Base-by-base conservation (phyloP, 2,329 filamentous ascomycete species). In the Arachnopeziza araneosa region DNA sequence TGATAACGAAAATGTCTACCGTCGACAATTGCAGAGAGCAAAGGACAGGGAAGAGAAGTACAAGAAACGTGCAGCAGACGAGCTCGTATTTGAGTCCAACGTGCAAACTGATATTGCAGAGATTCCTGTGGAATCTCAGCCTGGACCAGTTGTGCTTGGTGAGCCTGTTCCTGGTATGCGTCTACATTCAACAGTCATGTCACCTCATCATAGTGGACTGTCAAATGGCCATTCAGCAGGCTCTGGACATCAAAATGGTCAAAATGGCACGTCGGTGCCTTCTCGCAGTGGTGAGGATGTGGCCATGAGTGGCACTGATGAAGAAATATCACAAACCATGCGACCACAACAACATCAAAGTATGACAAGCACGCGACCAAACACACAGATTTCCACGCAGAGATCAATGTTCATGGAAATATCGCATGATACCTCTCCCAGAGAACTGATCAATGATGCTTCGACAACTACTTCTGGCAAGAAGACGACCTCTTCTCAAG, bases 401-500 rank as follows among this genome's bases (percentile, higher is more conserved):
- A 60, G 64, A 24, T 88, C 87, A 4, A 80, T 77, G 1, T 74
- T 87, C 52, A 85, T 83, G 19, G 76, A 82, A 22, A 73, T 87
- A 2, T 82, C 84, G 0, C 75, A 79, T 0, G 84, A 82, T 3
- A 76, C 84, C 57, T 83, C 83, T 4, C 83, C 83, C 17, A 83
- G 81, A 24, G 82, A 81, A 14, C 73, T 82, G 60, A 77, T 87
- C 57, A 97, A 98, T 68, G 92, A 96, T 69, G 93, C 92, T 1
- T 96, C 92, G 1, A 96, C 93, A 1, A 96, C 93, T 1, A 86
- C 86, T 23, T 88, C 84, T 2, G 85, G 86, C n/a, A 95, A 96
- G 75, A 93, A 90, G 1, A 91, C 90, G 1, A 91, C 90, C 0
- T 44, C 36, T 14, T 86, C 84, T 1, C 85, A 83, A 1, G 81